phyloP scores from a whole-genome alignment of 2,329 filamentous ascomycete genomes.

The Colletotrichum phormii region DNA sequence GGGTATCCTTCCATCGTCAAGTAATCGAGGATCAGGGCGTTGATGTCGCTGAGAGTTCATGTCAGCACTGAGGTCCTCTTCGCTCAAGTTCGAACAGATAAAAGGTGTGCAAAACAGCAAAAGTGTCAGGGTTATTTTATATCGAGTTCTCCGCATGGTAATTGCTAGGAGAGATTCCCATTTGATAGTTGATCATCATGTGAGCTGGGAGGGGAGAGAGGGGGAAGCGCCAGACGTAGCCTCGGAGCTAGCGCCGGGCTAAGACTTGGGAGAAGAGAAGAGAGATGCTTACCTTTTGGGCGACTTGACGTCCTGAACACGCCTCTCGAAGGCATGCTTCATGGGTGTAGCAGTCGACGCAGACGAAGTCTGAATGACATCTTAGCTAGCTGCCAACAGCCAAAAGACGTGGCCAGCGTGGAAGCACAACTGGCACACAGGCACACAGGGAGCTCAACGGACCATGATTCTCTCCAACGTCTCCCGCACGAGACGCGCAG shows the following conservation, averaged over 20 bases:
- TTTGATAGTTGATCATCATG: conserved; percentile 90
- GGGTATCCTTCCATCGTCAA: conserved; percentile 96
- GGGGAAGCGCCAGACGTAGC: conserved; percentile 30
- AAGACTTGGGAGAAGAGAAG: conserved; percentile 15
- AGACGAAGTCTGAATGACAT: conserved; percentile 70
- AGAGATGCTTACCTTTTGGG: conserved; percentile 82
- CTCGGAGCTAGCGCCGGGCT: conserved; percentile 21
- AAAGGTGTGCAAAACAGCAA: conserved; percentile 34
- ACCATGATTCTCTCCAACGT: conserved; percentile 40
- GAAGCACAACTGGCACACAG: neutral
- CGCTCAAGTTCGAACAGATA: conserved; percentile 12
- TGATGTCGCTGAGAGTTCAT: conserved; percentile 79
- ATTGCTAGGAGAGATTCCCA: conserved; percentile 99
- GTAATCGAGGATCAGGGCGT: conserved; percentile 95
- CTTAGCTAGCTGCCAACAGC: conserved; percentile 30
- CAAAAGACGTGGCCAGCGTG: neutral
- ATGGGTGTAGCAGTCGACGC: conserved; percentile 78
- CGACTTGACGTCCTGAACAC: conserved; percentile 85
- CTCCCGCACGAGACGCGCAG: conserved; percentile 37
- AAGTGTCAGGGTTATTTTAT: conserved; percentile 73
- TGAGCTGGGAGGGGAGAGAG: conserved; percentile 42
- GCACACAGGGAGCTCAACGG: conserved; percentile 29
- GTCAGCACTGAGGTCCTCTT: conserved; percentile 42
- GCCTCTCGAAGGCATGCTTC: conserved; percentile 81
- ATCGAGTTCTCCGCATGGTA: conserved; percentile 88